Evolutionary conservation across 2,329 filamentous ascomycete genomes (phyloP).

Genomic region (Curvularia eragrostidis): DNA sequence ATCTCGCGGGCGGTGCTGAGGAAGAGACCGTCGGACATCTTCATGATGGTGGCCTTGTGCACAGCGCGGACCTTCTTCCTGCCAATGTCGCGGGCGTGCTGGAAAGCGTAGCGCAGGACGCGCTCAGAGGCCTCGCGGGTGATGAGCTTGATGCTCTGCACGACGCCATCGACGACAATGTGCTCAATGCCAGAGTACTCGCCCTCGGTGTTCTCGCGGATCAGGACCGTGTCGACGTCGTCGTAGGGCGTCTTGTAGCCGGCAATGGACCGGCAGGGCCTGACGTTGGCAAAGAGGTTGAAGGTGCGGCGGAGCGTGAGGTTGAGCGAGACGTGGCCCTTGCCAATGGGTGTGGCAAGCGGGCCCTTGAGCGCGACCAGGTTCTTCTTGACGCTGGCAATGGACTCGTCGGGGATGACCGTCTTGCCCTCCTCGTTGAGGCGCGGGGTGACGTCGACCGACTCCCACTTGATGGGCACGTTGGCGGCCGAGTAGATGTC

Average conservation of each 20-base stretch:
- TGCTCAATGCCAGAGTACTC: conserved; percentile 99
- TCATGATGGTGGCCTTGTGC: conserved; percentile 99
- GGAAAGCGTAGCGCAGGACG: conserved; percentile 96
- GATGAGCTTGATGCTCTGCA: conserved; percentile 99
- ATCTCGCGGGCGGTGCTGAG: conserved; percentile 84
- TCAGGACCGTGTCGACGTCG: conserved; percentile 93
- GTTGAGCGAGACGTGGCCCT: conserved; percentile 99
- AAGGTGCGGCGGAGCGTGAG: conserved; percentile 97
- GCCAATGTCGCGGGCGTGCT: conserved; percentile 92
- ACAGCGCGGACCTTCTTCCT: conserved; percentile 97
- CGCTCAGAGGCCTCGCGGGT: conserved; percentile 93
- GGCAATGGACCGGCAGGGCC: conserved; percentile 94
- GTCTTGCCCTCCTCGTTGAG: conserved; percentile 96
- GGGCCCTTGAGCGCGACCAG: conserved; percentile 98
- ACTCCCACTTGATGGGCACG: conserved; percentile 96
- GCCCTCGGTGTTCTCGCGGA: conserved; percentile 99
- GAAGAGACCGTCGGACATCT: conserved; percentile 99
- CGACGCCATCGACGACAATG: conserved; percentile 94
- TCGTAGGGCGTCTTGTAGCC: conserved; percentile 99
- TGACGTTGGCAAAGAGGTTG: conserved; percentile 99
- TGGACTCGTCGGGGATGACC: conserved; percentile 89
- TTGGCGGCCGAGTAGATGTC: conserved; percentile 97
- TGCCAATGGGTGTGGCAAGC: conserved; percentile 96
- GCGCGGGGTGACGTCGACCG: conserved; percentile 92
- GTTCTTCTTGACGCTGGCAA: conserved; percentile 92